Base-by-base conservation (phyloP, 2,329 filamentous ascomycete genomes). In the Monosporascus sp. region DNA sequence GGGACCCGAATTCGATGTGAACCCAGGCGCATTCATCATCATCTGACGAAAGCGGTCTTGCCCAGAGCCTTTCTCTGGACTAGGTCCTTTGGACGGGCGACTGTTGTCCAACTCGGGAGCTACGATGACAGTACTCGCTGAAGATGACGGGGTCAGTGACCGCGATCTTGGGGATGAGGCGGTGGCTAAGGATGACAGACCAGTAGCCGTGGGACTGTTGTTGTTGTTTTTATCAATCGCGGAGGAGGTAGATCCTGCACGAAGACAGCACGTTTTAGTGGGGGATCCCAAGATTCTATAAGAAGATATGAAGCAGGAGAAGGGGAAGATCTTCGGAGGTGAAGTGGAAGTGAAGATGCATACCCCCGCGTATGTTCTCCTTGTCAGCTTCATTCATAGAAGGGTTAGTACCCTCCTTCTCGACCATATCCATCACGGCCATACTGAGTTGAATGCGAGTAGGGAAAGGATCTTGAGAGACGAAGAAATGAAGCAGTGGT, bases 41-140 rank as follows among this genome's bases (percentile, higher is more conserved):
- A 65, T 47, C 41, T 61, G 56, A 17, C 60, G 61, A 49, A 66
- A 63, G 8, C 62, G 60, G 47, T 66, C 60, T 49, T 65, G 63
- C 6, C 60, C 58, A 39, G 63, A 66, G 37, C 60, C 62, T 54
- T 61, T 60, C 50, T 59, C 35, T 8, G 59, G 62, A 39, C 53
- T 52, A 24, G 61, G 63, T 22, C 63, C 61, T 37, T 44, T 48
- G 4, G 41, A 39, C 35, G 15, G 5, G 37, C 18, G 11, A 27
- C 37, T 3, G 38, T 20, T 3, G 8, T 8, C 25, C 14, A 20
- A 20, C 8, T n/a, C 8, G 14, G 20, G 37, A 24, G 52, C 31
- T 37, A 37, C n/a, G 5, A 35, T 41, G 47, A 7, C 43, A 37
- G 17, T 49, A 48, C 35, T 35, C 35, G 25, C 31, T 20, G 14